Percentiles rank a stretch among this genome's conserved stretches.
Conservation (phyloP, 2,329 filamentous ascomycete genomes). For the Penicillium italicum region DNA sequence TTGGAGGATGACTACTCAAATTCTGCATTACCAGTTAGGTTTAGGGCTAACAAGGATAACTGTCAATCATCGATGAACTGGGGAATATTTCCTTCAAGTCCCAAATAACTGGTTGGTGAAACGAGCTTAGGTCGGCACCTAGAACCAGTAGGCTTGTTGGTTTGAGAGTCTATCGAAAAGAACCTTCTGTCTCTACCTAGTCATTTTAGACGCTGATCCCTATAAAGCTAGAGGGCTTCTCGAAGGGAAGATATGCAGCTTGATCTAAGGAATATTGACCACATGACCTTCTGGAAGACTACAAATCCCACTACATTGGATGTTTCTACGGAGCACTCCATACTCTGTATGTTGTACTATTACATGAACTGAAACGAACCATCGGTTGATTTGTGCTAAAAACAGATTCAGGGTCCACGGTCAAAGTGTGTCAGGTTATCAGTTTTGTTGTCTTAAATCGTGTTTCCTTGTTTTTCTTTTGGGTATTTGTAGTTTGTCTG, state of each 20-base stretch:
- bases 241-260: constrained; percentile 12
- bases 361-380: constrained; percentile 18
- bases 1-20: constrained; percentile 9
- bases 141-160: constrained; percentile 21
- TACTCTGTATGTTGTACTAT: not conserved
- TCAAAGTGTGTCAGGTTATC: constrained; percentile 15
- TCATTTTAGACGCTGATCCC: constrained; percentile 19
- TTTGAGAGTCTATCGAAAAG: constrained; percentile 16
- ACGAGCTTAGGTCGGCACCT: constrained; percentile 17
- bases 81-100: constrained; percentile 19
- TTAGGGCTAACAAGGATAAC: constrained; percentile 15
- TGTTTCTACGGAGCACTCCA: not conserved
- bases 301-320: constrained; percentile 2
- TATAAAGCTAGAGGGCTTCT: constrained; percentile 19
- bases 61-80: constrained; percentile 30
- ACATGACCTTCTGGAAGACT: constrained; percentile 8
- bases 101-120: constrained; percentile 22
- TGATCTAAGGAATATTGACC: not conserved
- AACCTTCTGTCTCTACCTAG: constrained; percentile 23
- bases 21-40: constrained; percentile 9
- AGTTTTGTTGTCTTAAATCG: constrained; percentile 9
- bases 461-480: not conserved
- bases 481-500: not conserved
- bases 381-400: constrained; percentile 23
- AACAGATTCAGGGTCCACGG: constrained; percentile 29